Conservation (phyloP, 2,329 filamentous ascomycete species). For the Penicillium sp. region DNA sequence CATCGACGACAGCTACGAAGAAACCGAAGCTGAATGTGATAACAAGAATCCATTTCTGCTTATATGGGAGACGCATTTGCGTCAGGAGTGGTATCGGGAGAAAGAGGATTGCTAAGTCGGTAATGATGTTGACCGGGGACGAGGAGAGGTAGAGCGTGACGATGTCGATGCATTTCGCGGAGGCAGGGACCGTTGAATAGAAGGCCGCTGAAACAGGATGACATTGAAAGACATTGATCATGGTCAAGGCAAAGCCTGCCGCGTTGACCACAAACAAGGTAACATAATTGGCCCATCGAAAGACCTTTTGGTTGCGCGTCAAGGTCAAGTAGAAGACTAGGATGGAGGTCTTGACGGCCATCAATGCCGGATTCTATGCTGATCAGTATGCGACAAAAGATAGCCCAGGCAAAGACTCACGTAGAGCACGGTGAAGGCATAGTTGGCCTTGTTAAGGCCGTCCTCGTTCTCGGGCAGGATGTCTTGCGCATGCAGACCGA, state of each 20-base stretch:
- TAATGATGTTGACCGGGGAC: slow-evolving; percentile 87
- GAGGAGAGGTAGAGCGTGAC: slow-evolving; percentile 67
- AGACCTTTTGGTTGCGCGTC: slow-evolving; percentile 72
- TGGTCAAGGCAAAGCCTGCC: slow-evolving; percentile 73
- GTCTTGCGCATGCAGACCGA: slow-evolving; percentile 43
- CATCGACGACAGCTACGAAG: slow-evolving; percentile 84
- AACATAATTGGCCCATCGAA: slow-evolving; percentile 77
- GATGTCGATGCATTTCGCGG: slow-evolving; percentile 58
- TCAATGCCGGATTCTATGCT: slow-evolving; percentile 76
- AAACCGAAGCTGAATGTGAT: slow-evolving; percentile 83
- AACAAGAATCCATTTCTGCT: slow-evolving; percentile 84
- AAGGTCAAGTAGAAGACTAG: slow-evolving; percentile 85
- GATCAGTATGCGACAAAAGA: background rate
- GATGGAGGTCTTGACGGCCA: slow-evolving; percentile 91
- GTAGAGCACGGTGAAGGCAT: slow-evolving; percentile 62
- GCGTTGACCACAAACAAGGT: slow-evolving; percentile 75
- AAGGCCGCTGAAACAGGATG: slow-evolving; percentile 70
- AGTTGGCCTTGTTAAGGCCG: slow-evolving; percentile 50
- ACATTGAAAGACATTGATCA: slow-evolving; percentile 88
- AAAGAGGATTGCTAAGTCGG: slow-evolving; percentile 81
- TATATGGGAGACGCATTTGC: slow-evolving; percentile 75
- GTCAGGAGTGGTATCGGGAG: slow-evolving; percentile 86
- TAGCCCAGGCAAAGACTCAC: slow-evolving; percentile 33
- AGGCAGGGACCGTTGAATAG: slow-evolving; percentile 44
- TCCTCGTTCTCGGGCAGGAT: slow-evolving; percentile 31